Evolutionary conservation across 2,329 filamentous ascomycete genomes (phyloP), one percentile per base, ranked within the genome.

Genomic region (Aspergillus cejpii): DNA sequence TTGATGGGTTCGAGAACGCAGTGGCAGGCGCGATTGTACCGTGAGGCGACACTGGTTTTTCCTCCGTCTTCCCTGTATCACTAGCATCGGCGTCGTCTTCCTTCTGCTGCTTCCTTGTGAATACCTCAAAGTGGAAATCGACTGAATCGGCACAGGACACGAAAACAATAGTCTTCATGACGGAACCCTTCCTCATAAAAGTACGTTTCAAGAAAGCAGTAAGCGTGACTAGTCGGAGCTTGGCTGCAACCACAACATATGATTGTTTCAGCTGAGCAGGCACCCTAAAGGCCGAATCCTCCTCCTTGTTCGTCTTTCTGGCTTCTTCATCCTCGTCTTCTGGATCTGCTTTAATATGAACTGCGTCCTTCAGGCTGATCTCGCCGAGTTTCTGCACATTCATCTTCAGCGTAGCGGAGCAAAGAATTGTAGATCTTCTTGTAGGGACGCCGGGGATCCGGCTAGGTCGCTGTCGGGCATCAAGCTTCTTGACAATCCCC

Each of bases 331-430:
- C 78, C 24, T 76, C 72, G 19, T 80, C 74, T 4, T 67, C 64
- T 2, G 73, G 70, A 50, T 84, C 78, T 0, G 85, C 83, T 42
- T 87, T 84, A 55, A 98, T 84, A 61, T 95, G 88, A 1, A 88
- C 79, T 0, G 92, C 90, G 58, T 97, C 88, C 57, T 94, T 90
- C 64, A 98, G 74, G 72, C 89, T 95, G 69, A 97, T 94, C 61
- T 96, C 89, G 33, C 91, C 90, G 5, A 98, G 73, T 56, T 85
- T 85, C 64, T 97, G 90, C 1, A 97, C 92, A 57, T 91, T 92
- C 81, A 94, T 90, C 71, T 96, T 96, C 83, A 98, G 86, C 0
- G 92, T 98, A 2, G 92, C 92, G 3, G 92, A 98, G 66, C 92
- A 98, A 2, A 98, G 77, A 3, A 98, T 77, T 0, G 92, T 97